phyloP scores from a whole-genome alignment of 805 yeast genomes.

The Suhomyces sp. region DNA sequence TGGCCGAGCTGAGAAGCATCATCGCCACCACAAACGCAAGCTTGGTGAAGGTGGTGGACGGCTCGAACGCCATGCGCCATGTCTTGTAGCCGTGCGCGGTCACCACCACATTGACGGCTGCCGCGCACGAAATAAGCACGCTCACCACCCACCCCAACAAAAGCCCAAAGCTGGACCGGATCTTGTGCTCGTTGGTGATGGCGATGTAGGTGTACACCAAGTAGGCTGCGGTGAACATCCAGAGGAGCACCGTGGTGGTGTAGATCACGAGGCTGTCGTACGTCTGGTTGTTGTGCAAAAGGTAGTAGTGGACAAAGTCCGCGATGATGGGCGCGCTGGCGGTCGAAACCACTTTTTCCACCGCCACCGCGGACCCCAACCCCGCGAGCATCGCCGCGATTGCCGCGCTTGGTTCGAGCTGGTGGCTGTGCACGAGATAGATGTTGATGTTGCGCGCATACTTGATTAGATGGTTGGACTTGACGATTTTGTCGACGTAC shows the following conservation, averaged over 20 bases:
- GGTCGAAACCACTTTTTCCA: conserved; percentile 7
- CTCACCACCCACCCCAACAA: conserved; percentile 35
- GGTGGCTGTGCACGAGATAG: conserved; percentile 18
- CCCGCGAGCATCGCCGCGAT: neutral
- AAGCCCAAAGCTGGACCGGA: conserved; percentile 34
- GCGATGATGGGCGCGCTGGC: conserved; percentile 9
- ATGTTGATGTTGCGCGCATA: conserved; percentile 21
- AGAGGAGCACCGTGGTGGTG: neutral
- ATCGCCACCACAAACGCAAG: conserved; percentile 21
- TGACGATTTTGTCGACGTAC: conserved; percentile 23
- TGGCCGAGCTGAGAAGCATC: conserved; percentile 29
- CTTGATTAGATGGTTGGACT: conserved; percentile 27
- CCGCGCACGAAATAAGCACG: conserved; percentile 22
- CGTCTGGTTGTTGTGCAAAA: conserved; percentile 4
- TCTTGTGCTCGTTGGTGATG: conserved; percentile 31
- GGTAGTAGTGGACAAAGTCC: conserved; percentile 17
- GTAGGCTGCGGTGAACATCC: conserved; percentile 8
- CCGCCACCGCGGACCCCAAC: neutral
- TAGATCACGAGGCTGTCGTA: conserved; percentile 4
- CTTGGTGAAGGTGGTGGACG: conserved; percentile 22
- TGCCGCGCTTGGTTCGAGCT: neutral
- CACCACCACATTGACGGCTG: conserved; percentile 25
- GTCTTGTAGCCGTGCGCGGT: conserved; percentile 12
- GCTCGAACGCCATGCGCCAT: conserved; percentile 29
- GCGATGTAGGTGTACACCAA: conserved; percentile 24